Evolutionary conservation across 805 yeast species (phyloP), one percentile per base, ranked within the genome.

Genomic region (Schwanniomyces vanrijiae): DNA sequence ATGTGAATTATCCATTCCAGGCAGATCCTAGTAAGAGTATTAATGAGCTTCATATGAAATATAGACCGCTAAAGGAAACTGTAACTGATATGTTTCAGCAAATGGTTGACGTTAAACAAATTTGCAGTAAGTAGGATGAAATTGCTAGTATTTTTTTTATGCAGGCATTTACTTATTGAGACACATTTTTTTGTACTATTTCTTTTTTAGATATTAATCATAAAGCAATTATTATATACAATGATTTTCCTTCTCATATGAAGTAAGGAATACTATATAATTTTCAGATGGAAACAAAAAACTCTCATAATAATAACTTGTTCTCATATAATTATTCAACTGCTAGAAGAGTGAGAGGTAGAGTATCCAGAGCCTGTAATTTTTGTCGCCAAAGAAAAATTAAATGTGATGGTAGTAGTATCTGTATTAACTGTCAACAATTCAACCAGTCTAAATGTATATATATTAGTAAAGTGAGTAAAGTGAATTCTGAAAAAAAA

Each of bases 361-460:
- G 46, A 29, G 38, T 43, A 13, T 21, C 46, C 5, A 43, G 22
- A 39, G 83, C 82, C 6, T 80, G 84, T 54, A 80, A 74, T 50
- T 66, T 64, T 45, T 80, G 84, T 51, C 61, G 83, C 13, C 57
- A 57, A 45, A 65, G 78, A 38, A 80, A 80, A 53, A 71, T 77
- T 47, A 78, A 76, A 52, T 80, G 84, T 54, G 77, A 80, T 55
- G 80, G 82, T 0, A 58, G 56, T 3, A 48, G 50, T 10, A 73
- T 73, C 3, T 80, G 84, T 51, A 51, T 63, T 8, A 66, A 68
- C 34, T 77, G 84, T 52, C 33, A 47, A 9, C 59, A 54, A 20
- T 68, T 66, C 41, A 55, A 57, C 26, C 3, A n/a, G 4, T 53
- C 61, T 4, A 43, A 45, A 2, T 78, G 83, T 52, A 45, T 42